A percentile compares a stretch with the other conserved stretches of the same genome.
Conservation (phyloP, 106 monocot genomes). For the Chionographis japonica region DNA sequence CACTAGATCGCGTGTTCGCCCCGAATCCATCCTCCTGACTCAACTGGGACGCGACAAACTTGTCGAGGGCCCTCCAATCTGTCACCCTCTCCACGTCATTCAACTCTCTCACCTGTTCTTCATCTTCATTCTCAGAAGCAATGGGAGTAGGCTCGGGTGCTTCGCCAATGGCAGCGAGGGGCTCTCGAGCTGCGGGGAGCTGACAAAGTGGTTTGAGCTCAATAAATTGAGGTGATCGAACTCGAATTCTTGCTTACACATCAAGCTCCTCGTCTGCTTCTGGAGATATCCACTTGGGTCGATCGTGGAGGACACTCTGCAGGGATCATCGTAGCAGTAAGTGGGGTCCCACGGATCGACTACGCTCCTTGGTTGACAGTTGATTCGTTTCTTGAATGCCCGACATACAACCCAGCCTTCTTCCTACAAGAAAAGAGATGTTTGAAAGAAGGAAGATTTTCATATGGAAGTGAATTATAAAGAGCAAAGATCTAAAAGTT, state of each 20-base stretch:
- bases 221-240: slow-evolving; percentile 18
- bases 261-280: slow-evolving; percentile 4
- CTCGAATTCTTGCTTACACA: slow-evolving; percentile 63
- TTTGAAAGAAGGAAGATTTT: too few relatives aligned
- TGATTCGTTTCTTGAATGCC: slow-evolving; percentile 76
- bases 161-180: slow-evolving; percentile 32
- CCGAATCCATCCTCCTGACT: slow-evolving; percentile 24
- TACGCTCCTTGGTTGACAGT: slow-evolving; percentile 24
- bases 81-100: slow-evolving; percentile 10
- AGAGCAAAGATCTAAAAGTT: too few relatives aligned
- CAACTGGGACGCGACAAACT: slow-evolving; percentile 30
- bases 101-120: slow-evolving; percentile 8
- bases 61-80: slow-evolving; percentile 20
- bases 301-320: slow-evolving; percentile 2
- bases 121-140: slow-evolving; percentile 16
- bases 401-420: slow-evolving; percentile 97
- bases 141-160: not conserved
- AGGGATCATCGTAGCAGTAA: slow-evolving; percentile 22
- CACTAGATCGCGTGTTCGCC: too few relatives aligned
- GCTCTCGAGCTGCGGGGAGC: slow-evolving; percentile 82
- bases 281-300: slow-evolving; percentile 26
- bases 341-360: slow-evolving; percentile 37
- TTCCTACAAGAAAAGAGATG: slow-evolving; percentile 41
- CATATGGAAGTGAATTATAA: too few relatives aligned
- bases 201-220: slow-evolving; percentile 31